Base-by-base conservation (phyloP, 139 green algal species). In the Tetraselmis chui region DNA sequence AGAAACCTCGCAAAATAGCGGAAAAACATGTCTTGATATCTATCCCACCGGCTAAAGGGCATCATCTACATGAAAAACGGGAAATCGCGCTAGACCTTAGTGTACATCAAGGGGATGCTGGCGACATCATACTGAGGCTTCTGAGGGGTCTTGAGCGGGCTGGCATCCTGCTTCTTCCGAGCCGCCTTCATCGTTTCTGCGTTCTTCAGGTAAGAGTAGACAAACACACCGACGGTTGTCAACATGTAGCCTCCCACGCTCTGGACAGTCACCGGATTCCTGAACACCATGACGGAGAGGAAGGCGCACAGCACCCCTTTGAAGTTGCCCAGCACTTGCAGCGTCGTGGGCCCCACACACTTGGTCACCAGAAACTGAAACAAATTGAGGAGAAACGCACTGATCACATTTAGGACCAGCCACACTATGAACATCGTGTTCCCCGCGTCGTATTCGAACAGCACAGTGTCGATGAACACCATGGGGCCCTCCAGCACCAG, bases 311-410 rank as follows among this genome's bases (percentile, higher is more conserved):
- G 29, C n/a, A 83, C 79, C 2, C 79, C 79, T 28, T 83, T 83
- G 58, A 29, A 32, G 79, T 83, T 83, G 79, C 79, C 79, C 58
- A 83, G 30, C n/a, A 83, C 79, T 31, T 83, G 79, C 79, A 83
- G 59, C 2, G 79, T 80, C 2, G 74, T 32, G 26, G 79, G 30
- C 30, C 29, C 27, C 2, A 45, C 74, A 28, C 74, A 83, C 29
- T 58, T 80, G 28, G 79, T 83, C 30, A 83, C 79, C 28, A 83
- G 59, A 22, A 83, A 83, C 30, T 83, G 59, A 23, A 78, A 58
- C 25, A 83, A 30, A 31, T 83, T 83, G 30, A 83, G 27, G 23
- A 32, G 32, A 28, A 75, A 83, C n/a, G 79, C 79, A 23, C 59
- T 76, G 2, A 80, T 58, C 31, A 29, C 27, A 18, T 83, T 83